phyloP scores from a whole-genome alignment of 148 eudicot genomes.

The Polygonum maritimum region DNA sequence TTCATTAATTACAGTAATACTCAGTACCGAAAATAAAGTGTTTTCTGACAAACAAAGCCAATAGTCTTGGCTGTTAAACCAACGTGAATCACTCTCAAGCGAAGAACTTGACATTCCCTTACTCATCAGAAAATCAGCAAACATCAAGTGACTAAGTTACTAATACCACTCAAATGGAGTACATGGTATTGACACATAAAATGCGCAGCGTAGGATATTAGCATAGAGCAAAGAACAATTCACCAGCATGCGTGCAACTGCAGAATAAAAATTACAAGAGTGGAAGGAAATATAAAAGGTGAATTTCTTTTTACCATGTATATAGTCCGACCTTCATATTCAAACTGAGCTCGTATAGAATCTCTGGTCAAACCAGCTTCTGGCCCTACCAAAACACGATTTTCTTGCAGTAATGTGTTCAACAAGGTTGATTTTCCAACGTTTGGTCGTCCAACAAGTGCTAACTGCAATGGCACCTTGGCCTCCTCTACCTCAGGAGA shows the following conservation, averaged over 20 bases:
- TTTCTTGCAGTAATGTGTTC: conserved; percentile 83
- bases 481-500: conserved; percentile 47
- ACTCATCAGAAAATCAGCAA: background rate
- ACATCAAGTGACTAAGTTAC: background rate
- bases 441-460: conserved; percentile 90
- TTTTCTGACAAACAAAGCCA: background rate
- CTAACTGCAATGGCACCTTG: conserved; percentile 81
- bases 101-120: background rate
- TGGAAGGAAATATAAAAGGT: conserved; percentile 9
- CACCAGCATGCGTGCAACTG: background rate
- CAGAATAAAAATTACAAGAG: background rate
- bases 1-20: background rate
- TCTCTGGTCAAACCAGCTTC: conserved; percentile 98
- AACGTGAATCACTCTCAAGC: background rate
- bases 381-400: conserved; percentile 95
- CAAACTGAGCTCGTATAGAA: conserved; percentile 88
- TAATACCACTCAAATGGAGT: background rate
- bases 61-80: background rate
- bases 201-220: background rate
- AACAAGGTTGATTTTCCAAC: conserved; percentile 93
- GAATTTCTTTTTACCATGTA: conserved; percentile 53
- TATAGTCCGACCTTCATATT: conserved; percentile 74
- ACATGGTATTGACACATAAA: background rate
- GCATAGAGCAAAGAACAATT: background rate
- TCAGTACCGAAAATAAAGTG: background rate